Percentiles rank a stretch among this genome's conserved stretches.
Evolutionary conservation across 805 yeast genomes (phyloP).

Genomic region (Schizosaccharomyces octosporus): DNA sequence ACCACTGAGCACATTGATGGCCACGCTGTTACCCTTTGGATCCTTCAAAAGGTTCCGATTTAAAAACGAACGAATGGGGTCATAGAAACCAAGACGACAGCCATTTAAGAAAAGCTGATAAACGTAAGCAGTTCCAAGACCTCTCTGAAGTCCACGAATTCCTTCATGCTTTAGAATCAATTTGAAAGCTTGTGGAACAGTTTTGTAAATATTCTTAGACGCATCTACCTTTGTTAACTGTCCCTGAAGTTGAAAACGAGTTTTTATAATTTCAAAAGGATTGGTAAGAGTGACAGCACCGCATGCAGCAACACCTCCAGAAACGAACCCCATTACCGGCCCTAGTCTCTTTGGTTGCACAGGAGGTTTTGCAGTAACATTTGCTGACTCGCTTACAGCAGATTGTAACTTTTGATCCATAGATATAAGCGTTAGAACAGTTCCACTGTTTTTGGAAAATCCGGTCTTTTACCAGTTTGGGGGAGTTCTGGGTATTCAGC

Average conservation of each 20-base stretch:
- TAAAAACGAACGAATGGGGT: slow-evolving; percentile 43
- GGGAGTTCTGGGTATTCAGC: too few species aligned
- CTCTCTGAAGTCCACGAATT: slow-evolving; percentile 65
- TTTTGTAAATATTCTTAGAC: slow-evolving; percentile 37
- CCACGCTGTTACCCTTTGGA: slow-evolving; percentile 15
- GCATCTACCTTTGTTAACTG: slow-evolving; percentile 36
- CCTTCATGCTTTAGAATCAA: slow-evolving; percentile 65
- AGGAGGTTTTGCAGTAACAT: background rate
- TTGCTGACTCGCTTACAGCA: too few species aligned
- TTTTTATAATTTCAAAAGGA: slow-evolving; percentile 84
- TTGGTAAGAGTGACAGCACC: slow-evolving; percentile 93
- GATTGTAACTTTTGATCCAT: too few species aligned
- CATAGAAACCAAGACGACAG: slow-evolving; percentile 81
- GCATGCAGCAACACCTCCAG: slow-evolving; percentile 89
- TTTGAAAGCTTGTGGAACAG: slow-evolving; percentile 62
- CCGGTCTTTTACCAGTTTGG: too few species aligned
- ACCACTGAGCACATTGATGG: slow-evolving; percentile 57
- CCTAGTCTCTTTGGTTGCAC: background rate
- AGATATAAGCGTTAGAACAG: too few species aligned
- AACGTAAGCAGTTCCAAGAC: slow-evolving; percentile 64
- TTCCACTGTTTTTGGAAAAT: too few species aligned
- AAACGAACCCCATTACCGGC: slow-evolving; percentile 33
- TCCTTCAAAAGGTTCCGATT: slow-evolving; percentile 10
- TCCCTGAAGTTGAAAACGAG: slow-evolving; percentile 78
- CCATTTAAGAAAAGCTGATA: slow-evolving; percentile 86